These are phyloP conservation scores for Aspergillus leporis DNA, from an alignment of 495 filamentous ascomycete genomes.

Conservation along the genomic window DNA sequence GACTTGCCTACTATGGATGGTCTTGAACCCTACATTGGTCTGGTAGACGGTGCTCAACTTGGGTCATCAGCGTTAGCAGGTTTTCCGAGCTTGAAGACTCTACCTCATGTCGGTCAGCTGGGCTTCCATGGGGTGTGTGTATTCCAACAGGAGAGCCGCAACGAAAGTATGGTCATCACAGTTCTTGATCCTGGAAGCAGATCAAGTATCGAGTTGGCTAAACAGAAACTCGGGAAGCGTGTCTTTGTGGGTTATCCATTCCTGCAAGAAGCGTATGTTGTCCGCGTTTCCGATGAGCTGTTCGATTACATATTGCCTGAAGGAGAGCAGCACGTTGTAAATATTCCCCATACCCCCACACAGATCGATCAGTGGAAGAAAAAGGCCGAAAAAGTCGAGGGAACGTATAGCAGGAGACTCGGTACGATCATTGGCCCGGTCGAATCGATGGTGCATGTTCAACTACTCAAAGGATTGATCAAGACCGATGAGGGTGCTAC, in stretches of 20 bases:
- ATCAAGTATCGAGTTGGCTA: constrained; percentile 69
- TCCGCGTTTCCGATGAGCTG: constrained; percentile 87
- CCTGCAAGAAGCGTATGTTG: constrained; percentile 88
- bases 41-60: constrained; percentile 85
- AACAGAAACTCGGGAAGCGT: constrained; percentile 75
- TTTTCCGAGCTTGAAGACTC: constrained; percentile 83
- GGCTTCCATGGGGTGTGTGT: constrained; percentile 92
- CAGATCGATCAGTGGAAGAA: constrained; percentile 81
- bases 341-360: constrained; percentile 69
- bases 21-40: constrained; percentile 77
- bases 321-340: constrained; percentile 59
- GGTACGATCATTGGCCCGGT: constrained; percentile 85
- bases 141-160: constrained; percentile 96
- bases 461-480: constrained; percentile 85
- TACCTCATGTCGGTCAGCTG: constrained; percentile 76
- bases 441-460: constrained; percentile 85
- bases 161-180: constrained; percentile 94
- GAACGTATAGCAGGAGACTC: constrained; percentile 82
- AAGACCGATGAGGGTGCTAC: constrained; percentile 91
- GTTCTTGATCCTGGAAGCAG: constrained; percentile 71
- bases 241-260: constrained; percentile 96
- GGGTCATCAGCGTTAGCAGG: constrained; percentile 81
- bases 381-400: constrained; percentile 82
- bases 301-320: constrained; percentile 80
- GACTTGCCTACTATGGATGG: constrained; percentile 93